phyloP scores from a whole-genome alignment of 2,329 filamentous ascomycete genomes.

The Pseudogymnoascus sp. region DNA sequence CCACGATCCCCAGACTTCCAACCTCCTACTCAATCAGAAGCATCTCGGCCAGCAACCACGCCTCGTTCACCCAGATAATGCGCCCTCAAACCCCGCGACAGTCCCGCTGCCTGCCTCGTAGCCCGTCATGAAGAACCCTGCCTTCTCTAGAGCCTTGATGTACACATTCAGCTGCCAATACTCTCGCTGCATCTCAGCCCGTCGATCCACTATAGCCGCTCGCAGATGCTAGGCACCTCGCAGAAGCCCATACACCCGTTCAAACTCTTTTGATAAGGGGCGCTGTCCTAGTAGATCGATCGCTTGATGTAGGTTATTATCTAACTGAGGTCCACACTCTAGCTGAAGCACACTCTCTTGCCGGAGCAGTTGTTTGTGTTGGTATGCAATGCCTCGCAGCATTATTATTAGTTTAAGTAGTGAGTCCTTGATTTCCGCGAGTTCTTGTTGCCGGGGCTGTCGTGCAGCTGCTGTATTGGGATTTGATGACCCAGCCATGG shows the following conservation, averaged over 20 bases:
- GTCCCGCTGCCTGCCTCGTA: neutral
- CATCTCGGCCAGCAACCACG: neutral
- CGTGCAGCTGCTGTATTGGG: neutral
- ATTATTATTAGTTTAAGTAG: neutral
- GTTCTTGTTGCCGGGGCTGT: neutral
- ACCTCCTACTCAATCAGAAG: neutral
- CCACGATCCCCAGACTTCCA: neutral
- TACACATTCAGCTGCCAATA: neutral
- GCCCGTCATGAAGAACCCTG: neutral
- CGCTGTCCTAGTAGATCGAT: neutral
- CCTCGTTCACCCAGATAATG: neutral
- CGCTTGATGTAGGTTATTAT: neutral
- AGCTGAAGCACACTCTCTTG: neutral
- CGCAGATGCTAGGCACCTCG: neutral
- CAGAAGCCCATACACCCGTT: neutral
- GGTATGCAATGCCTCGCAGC: neutral
- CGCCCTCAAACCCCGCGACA: neutral
- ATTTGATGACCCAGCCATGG: neutral
- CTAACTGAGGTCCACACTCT: neutral
- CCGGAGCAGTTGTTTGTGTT: neutral
- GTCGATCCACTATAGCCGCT: neutral
- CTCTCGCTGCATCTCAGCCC: neutral
- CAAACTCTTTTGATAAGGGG: neutral
- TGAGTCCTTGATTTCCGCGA: neutral
- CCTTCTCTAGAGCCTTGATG: neutral